Evolutionary conservation across 140 eudicot genomes (phyloP).

Genomic region (Erigeron philadelphicus): DNA sequence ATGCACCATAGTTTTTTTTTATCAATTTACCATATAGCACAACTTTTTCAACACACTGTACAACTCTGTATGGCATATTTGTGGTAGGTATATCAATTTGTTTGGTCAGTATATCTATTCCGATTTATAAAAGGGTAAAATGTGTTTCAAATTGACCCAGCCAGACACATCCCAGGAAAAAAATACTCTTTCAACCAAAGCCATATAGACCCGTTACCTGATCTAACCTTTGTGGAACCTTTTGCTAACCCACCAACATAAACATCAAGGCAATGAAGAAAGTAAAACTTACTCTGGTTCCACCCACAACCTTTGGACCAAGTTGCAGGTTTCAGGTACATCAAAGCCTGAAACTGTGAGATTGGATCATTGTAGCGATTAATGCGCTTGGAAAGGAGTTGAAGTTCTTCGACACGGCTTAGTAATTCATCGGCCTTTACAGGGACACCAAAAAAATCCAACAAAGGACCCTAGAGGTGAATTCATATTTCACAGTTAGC

Average conservation of each 20-base stretch:
- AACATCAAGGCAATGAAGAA: constrained; percentile 14
- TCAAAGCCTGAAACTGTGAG: constrained; percentile 80
- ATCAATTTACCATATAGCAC: no score
- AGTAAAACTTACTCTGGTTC: constrained; percentile 80
- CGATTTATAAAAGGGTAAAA: background rate
- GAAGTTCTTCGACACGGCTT: constrained; percentile 86
- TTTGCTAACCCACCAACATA: background rate
- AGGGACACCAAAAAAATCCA: constrained; percentile 92
- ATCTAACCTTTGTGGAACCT: background rate
- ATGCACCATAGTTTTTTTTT: no score
- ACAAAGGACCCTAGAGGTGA: constrained; percentile 61
- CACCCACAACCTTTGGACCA: constrained; percentile 99
- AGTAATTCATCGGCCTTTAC: constrained; percentile 89
- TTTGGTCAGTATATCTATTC: no score
- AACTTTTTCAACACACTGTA: no score
- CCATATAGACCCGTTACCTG: background rate
- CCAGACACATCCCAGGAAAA: background rate
- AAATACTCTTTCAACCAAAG: background rate
- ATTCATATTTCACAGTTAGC: constrained; percentile 18
- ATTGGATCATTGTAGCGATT: constrained; percentile 75
- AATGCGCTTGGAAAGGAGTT: constrained; percentile 85
- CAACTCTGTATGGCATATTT: no score
- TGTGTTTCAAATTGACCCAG: background rate
- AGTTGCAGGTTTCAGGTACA: constrained; percentile 90
- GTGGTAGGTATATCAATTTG: no score